Percentiles rank a stretch among this genome's conserved stretches.
phyloP scores from a whole-genome alignment of 345 rosid species.

The Eucalyptus marginata region DNA sequence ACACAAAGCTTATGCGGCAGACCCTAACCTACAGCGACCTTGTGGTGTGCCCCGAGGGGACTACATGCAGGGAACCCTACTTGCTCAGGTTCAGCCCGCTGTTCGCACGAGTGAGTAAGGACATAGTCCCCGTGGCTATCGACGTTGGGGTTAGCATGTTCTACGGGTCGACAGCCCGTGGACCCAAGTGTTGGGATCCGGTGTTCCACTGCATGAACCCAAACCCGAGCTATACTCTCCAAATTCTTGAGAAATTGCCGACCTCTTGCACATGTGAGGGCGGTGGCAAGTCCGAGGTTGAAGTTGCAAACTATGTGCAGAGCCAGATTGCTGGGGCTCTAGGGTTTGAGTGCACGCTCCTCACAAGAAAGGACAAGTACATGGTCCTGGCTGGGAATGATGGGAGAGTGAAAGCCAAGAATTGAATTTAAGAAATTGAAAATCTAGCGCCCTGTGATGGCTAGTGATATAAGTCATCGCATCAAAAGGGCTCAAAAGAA shows the following conservation, averaged over 20 bases:
- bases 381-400: slow-evolving; percentile 12
- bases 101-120: slow-evolving; percentile 16
- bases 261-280: not conserved
- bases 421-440: not conserved
- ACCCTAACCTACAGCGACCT: slow-evolving; percentile 9
- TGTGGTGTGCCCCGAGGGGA: slow-evolving; percentile 31
- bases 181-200: slow-evolving; percentile 15
- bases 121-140: slow-evolving; percentile 10
- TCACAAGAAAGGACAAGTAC: slow-evolving; percentile 17
- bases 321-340: not conserved
- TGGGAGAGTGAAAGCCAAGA: not conserved
- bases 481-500: not conserved
- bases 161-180: slow-evolving; percentile 14
- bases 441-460: not conserved
- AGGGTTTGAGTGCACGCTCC: slow-evolving; percentile 9
- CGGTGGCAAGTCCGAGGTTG: slow-evolving; percentile 1
- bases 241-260: not conserved
- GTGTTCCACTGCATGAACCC: slow-evolving; percentile 13
- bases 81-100: slow-evolving; percentile 25
- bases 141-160: slow-evolving; percentile 7
- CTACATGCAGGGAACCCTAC: slow-evolving; percentile 25
- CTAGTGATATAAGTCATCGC: not conserved
- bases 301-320: slow-evolving; percentile 10
- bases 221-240: not conserved
- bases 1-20: slow-evolving; percentile 7